These are phyloP conservation scores for Calycina marina DNA, from an alignment of 2,329 filamentous ascomycete genomes.

Conservation along the genomic window DNA sequence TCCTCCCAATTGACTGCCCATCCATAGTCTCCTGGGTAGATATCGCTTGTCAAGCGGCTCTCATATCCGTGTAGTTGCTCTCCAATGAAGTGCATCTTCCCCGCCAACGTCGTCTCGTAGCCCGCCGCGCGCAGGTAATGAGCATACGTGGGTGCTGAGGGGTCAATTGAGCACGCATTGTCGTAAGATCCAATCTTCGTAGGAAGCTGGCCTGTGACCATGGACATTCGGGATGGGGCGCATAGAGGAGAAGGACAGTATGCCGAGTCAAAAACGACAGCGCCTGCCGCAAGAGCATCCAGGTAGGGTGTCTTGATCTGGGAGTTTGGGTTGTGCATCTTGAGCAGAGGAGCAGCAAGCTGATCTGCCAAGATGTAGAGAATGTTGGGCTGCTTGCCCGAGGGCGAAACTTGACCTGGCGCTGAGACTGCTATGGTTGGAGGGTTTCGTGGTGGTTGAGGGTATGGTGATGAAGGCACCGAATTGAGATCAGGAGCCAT, in stretches of 20 bases:
- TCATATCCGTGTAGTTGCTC: conserved; percentile 93
- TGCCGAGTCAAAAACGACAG: conserved; percentile 83
- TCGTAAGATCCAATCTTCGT: conserved; percentile 88
- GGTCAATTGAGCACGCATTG: conserved; percentile 73
- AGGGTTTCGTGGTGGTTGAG: conserved; percentile 21
- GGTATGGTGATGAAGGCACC: conserved; percentile 40
- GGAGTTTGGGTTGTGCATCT: conserved; percentile 79
- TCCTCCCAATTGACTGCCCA: conserved; percentile 96
- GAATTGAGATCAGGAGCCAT: conserved; percentile 69
- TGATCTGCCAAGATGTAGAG: conserved; percentile 97
- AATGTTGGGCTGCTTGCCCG: conserved; percentile 48
- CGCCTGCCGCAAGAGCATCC: conserved; percentile 63
- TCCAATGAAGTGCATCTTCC: conserved; percentile 96
- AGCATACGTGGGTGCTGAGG: conserved; percentile 79
- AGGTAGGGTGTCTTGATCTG: conserved; percentile 88
- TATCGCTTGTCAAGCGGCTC: conserved; percentile 82
- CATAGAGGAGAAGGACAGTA: conserved; percentile 92
- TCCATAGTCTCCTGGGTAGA: conserved; percentile 87
- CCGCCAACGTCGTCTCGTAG: conserved; percentile 81
- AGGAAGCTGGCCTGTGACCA: conserved; percentile 84
- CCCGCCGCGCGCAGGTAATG: conserved; percentile 76
- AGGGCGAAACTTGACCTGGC: conserved; percentile 3
- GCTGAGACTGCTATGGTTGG: conserved; percentile 16
- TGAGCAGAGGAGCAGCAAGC: conserved; percentile 76
- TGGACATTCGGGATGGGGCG: conserved; percentile 82